A percentile compares a stretch with the other conserved stretches of the same genome.
Evolutionary conservation across 352 stramenopile genomes (phyloP).

Genomic region (Pythium utonaiense): DNA sequence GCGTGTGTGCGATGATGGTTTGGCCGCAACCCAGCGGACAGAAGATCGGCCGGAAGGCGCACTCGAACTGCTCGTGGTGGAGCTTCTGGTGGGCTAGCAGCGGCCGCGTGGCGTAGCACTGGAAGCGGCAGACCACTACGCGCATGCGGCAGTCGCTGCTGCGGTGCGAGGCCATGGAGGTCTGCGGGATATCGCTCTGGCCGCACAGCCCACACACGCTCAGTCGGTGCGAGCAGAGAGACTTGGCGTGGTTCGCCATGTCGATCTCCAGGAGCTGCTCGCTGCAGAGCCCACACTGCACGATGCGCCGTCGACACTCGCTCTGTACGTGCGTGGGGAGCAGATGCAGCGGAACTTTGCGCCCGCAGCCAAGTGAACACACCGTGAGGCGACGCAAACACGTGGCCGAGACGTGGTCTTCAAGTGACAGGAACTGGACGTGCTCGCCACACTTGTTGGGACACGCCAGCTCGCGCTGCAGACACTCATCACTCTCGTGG

Average conservation of each 20-base stretch:
- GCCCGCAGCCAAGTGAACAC: conserved; percentile 49
- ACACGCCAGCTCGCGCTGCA: conserved; percentile 41
- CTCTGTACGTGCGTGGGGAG: conserved; percentile 30
- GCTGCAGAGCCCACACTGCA: conserved; percentile 37
- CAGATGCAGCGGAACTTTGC: conserved; percentile 43
- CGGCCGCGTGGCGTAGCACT: conserved; percentile 39
- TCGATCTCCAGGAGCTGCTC: conserved; percentile 36
- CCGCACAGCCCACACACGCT: conserved; percentile 53
- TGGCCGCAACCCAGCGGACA: conserved; percentile 63
- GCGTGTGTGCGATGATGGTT: conserved; percentile 41
- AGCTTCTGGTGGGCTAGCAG: conserved; percentile 56
- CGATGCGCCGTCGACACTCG: conserved; percentile 44
- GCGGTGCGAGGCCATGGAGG: conserved; percentile 38
- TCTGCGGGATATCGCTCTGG: conserved; percentile 31
- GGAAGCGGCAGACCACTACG: conserved; percentile 41
- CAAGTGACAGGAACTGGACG: conserved; percentile 33
- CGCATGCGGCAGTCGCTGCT: conserved; percentile 56
- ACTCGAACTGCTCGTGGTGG: conserved; percentile 61
- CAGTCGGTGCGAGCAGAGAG: conserved; percentile 41
- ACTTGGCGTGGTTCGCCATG: conserved; percentile 26
- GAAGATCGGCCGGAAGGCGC: conserved; percentile 50
- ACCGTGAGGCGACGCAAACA: conserved; percentile 36
- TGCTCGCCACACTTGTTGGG: conserved; percentile 48
- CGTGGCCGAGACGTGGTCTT: conserved; percentile 30
- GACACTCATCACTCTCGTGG: conserved; percentile 59